Evolutionary conservation across 768 basidiomycete genomes (phyloP).

Genomic region (Lactarius tabidus): DNA sequence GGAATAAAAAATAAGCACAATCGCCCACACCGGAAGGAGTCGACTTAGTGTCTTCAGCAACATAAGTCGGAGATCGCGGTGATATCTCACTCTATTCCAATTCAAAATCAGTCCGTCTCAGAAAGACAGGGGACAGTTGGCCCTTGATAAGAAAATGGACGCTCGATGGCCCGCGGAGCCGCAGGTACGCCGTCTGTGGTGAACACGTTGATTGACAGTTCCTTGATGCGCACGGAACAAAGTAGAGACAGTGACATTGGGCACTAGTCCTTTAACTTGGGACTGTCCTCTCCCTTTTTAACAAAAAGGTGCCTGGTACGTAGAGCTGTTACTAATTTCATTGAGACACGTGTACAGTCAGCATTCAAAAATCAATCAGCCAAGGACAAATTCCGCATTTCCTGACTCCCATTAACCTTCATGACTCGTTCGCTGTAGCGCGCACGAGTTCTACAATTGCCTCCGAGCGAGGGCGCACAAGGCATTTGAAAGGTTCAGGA

Average conservation of each 20-base stretch:
- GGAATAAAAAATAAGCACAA: too few relatives aligned
- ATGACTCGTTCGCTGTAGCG: background rate
- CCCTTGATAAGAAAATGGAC: background rate
- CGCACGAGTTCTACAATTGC: background rate
- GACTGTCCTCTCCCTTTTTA: background rate
- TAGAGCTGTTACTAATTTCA: background rate
- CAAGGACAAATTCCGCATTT: background rate
- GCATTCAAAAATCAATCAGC: background rate
- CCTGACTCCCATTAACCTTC: background rate
- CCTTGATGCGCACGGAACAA: background rate
- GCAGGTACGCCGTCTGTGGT: background rate
- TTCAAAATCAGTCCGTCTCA: background rate
- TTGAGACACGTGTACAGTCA: background rate
- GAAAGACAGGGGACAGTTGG: background rate
- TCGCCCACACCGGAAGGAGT: too few relatives aligned
- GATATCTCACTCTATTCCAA: background rate
- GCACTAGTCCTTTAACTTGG: background rate
- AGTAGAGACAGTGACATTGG: background rate
- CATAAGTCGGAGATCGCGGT: background rate
- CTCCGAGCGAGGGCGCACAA: background rate
- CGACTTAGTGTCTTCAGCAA: too few relatives aligned
- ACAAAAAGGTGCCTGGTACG: background rate
- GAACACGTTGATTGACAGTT: background rate
- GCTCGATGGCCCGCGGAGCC: background rate
- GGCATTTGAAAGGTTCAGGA: background rate